These are phyloP conservation scores for Pseudomicrostroma phylloplanum DNA, from an alignment of 1,284 basidiomycete genomes.

Conservation along the genomic window DNA sequence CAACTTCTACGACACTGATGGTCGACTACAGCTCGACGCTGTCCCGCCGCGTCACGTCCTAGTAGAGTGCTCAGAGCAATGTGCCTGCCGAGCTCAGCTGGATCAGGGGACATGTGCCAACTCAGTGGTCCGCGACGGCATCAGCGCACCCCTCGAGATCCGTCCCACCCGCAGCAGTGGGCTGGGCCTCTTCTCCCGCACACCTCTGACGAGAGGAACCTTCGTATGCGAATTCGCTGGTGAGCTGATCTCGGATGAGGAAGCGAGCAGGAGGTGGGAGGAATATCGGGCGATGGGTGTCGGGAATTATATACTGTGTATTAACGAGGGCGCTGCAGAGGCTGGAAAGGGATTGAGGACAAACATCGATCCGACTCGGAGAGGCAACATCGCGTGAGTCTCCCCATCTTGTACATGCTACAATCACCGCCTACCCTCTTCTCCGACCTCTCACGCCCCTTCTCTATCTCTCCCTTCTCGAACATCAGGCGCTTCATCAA, in stretches of 20 bases:
- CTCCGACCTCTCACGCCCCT: no score
- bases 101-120: no score
- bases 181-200: constrained; percentile 12
- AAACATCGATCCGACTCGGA: constrained; percentile 10
- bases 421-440: no score
- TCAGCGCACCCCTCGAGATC: not conserved
- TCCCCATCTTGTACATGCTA: no score
- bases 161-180: not conserved
- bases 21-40: not conserved
- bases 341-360: constrained; percentile 5
- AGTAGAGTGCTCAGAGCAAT: not conserved
- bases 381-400: constrained; percentile 10
- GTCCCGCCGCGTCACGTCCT: not conserved
- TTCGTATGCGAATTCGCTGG: constrained; percentile 18
- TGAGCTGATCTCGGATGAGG: constrained; percentile 12
- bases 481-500: constrained; percentile 11
- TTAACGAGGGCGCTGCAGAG: not conserved
- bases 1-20: not conserved
- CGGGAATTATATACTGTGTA: constrained; percentile 10
- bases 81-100: not conserved
- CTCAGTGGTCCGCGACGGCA: no score
- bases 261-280: constrained; percentile 13
- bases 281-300: not conserved
- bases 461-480: no score
- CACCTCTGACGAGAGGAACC: constrained; percentile 8